phyloP scores from a whole-genome alignment of 78 protist species.

The Dictyostelium purpureum region DNA sequence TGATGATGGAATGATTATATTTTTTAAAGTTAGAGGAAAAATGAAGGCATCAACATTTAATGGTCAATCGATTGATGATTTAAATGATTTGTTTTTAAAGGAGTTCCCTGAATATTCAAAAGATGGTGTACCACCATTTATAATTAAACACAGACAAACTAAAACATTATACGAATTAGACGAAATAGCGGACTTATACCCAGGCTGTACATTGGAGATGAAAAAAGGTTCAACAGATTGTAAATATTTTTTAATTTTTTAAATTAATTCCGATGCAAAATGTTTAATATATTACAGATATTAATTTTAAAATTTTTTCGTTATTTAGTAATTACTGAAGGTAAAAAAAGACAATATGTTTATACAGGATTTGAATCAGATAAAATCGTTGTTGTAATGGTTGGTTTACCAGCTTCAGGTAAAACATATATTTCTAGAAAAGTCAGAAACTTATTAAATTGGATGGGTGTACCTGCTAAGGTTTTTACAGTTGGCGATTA shows the following conservation, averaged over 20 bases:
- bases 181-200: conserved; percentile 58
- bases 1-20: conserved; percentile 1
- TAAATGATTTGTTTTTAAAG: conserved; percentile 25
- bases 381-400: conserved; percentile 86
- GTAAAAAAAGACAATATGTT: conserved; percentile 70
- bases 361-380: conserved; percentile 78
- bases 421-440: conserved; percentile 87
- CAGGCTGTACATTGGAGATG: conserved; percentile 77
- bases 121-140: conserved; percentile 44
- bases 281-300: too few relatives aligned
- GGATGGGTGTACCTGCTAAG: conserved; percentile 80
- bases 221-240: conserved; percentile 52
- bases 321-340: conserved; percentile 51
- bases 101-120: conserved; percentile 53
- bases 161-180: conserved; percentile 64
- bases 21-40: conserved; percentile 72
- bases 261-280: too few relatives aligned
- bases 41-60: conserved; percentile 15
- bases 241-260: not conserved
- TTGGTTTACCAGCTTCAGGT: conserved; percentile 93
- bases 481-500: conserved; percentile 85
- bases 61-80: conserved; percentile 43
- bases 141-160: conserved; percentile 60
- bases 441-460: conserved; percentile 80
- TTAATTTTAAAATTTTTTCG: not conserved